Percentiles rank a stretch among this genome's conserved stretches.
These are phyloP conservation scores for Cornus kousa DNA, from an alignment of 148 eudicot species.

Conservation along the genomic window DNA sequence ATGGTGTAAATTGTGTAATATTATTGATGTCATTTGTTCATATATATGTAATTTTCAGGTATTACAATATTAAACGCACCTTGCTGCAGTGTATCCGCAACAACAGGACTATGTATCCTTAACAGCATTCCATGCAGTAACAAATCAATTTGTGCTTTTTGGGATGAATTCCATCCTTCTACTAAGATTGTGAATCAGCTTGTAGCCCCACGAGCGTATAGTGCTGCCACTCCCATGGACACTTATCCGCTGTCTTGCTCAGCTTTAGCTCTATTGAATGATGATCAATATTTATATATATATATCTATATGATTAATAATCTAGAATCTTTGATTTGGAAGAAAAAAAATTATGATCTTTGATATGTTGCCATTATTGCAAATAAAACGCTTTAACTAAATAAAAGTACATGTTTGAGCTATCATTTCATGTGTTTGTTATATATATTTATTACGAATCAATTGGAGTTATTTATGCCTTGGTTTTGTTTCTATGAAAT, in stretches of 20 bases:
- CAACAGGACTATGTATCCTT: conserved; percentile 8
- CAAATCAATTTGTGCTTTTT: conserved; percentile 1
- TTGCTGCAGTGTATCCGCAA: conserved; percentile 8
- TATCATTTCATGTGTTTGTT: too few relatives aligned
- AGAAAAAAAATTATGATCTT: too few relatives aligned
- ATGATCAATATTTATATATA: too few relatives aligned
- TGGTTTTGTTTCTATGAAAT: too few relatives aligned
- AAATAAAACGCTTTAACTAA: too few relatives aligned
- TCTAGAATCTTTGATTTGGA: too few relatives aligned
- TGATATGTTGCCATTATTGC: too few relatives aligned
- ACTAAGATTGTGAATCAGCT: not conserved
- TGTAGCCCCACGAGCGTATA: conserved; percentile 8
- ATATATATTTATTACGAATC: too few relatives aligned
- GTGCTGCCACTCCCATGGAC: not conserved
- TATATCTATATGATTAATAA: too few relatives aligned
- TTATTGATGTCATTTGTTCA: not conserved
- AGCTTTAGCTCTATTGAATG: not conserved
- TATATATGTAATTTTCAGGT: conserved; percentile 8
- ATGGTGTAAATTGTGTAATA: too few relatives aligned
- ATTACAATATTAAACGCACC: not conserved
- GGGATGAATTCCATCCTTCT: conserved; percentile 23
- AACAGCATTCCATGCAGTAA: conserved; percentile 6
- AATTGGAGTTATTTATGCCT: too few relatives aligned
- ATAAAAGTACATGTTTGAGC: too few relatives aligned
- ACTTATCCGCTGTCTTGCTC: not conserved